Percentiles rank a stretch among this genome's conserved stretches.
phyloP scores from a whole-genome alignment of 495 filamentous ascomycete genomes.

The Staphylotrichum tortipilum region DNA sequence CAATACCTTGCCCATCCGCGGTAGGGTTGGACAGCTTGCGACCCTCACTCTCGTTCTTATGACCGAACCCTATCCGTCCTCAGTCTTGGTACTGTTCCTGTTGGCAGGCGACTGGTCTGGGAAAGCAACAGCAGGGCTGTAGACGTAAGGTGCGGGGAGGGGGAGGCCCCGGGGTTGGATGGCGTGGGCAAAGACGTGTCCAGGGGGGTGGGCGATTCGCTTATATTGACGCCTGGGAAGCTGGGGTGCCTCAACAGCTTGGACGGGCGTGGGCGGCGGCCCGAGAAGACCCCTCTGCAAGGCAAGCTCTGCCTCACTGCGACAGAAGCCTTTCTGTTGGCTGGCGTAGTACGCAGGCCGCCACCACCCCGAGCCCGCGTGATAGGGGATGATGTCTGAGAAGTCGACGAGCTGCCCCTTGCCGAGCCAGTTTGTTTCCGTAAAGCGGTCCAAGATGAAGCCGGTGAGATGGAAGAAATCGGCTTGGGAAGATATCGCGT shows the following conservation, averaged over 20 bases:
- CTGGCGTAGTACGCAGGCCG: neutral
- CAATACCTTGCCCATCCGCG: no score
- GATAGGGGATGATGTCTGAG: neutral
- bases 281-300: neutral
- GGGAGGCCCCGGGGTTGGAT: neutral
- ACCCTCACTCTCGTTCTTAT: no score
- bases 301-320: neutral
- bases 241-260: neutral
- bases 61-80: neutral
- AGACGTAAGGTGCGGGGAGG: neutral
- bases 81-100: neutral
- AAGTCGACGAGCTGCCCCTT: neutral
- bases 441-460: neutral
- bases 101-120: neutral
- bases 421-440: neutral
- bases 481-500: neutral
- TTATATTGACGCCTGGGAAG: neutral
- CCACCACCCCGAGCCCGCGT: neutral
- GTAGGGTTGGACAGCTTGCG: no score
- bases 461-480: neutral
- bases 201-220: neutral
- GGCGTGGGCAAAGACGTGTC: neutral
- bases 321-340: neutral
- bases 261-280: neutral
- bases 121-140: neutral